phyloP scores from a whole-genome alignment of 495 filamentous ascomycete genomes.

The Poronia punctata region DNA sequence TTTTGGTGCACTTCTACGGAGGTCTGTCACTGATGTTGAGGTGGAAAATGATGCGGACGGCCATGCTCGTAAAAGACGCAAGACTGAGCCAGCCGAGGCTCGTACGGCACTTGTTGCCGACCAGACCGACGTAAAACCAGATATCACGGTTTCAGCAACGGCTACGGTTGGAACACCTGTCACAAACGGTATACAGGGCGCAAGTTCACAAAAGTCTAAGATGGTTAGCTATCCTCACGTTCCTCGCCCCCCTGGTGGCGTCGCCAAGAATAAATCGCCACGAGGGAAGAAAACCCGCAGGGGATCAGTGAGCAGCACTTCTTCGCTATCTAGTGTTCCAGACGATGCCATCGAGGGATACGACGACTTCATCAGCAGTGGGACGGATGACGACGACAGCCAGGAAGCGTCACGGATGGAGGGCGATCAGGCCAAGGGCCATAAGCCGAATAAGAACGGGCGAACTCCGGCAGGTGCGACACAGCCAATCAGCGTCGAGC shows the following conservation, averaged over 20 bases:
- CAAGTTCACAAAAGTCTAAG: neutral
- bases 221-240: neutral
- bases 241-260: neutral
- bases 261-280: constrained; percentile 14
- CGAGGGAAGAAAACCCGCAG: constrained; percentile 16
- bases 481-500: constrained; percentile 25
- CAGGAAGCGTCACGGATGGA: constrained; percentile 16
- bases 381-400: constrained; percentile 19
- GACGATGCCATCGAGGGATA: constrained; percentile 27
- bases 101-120: neutral
- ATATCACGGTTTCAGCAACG: no score
- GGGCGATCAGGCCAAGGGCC: constrained; percentile 14
- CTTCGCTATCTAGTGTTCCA: constrained; percentile 34
- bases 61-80: constrained; percentile 30
- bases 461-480: constrained; percentile 24
- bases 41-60: constrained; percentile 15
- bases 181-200: neutral
- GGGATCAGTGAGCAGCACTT: constrained; percentile 30
- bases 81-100: constrained; percentile 2
- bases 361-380: constrained; percentile 18
- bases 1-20: constrained; percentile 11
- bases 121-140: neutral
- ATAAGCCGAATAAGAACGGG: constrained; percentile 20
- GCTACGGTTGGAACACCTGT: no score
- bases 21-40: constrained; percentile 11